Conservation (phyloP, 2,329 filamentous ascomycete genomes). For the Penicillium corylophilum region DNA sequence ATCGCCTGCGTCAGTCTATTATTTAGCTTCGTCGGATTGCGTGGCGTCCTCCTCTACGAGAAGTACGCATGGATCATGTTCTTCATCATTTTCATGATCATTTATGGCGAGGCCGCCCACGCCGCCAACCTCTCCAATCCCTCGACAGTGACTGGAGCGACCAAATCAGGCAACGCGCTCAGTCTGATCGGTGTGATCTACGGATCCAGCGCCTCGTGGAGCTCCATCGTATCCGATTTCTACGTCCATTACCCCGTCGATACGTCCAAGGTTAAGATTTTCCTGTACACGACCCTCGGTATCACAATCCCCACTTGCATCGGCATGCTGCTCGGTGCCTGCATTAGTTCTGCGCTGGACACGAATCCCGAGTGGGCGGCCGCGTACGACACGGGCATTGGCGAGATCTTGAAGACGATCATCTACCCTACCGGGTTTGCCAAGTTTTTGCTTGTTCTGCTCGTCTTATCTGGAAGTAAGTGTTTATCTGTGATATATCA, state of each 20-base stretch:
- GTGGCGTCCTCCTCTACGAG: constrained; percentile 31
- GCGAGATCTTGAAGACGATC: constrained; percentile 20
- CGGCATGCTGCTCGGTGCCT: constrained; percentile 21
- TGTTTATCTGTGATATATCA: not conserved
- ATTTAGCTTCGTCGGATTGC: constrained; percentile 31
- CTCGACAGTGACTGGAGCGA: constrained; percentile 33
- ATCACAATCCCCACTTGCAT: constrained; percentile 26
- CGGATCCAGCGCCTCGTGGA: constrained; percentile 25
- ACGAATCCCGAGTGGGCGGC: constrained; percentile 20
- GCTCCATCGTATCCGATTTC: constrained; percentile 25
- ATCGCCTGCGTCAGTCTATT: constrained; percentile 27
- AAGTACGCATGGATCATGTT: constrained; percentile 34
- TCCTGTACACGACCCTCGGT: constrained; percentile 23
- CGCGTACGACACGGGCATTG: constrained; percentile 23
- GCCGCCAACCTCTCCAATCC: constrained; percentile 43
- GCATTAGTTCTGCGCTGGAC: constrained; percentile 16
- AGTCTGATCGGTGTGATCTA: constrained; percentile 44
- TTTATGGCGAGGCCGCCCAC: constrained; percentile 48
- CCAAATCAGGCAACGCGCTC: constrained; percentile 29
- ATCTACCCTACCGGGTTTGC: constrained; percentile 25
- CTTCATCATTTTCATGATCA: constrained; percentile 46
- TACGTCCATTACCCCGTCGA: constrained; percentile 27
- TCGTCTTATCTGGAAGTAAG: constrained; percentile 35
- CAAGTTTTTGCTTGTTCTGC: constrained; percentile 37
- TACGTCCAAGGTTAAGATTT: constrained; percentile 22